Evolutionary conservation across 169 alveolate genomes (phyloP).

Genomic region (Besnoitia besnoiti): DNA sequence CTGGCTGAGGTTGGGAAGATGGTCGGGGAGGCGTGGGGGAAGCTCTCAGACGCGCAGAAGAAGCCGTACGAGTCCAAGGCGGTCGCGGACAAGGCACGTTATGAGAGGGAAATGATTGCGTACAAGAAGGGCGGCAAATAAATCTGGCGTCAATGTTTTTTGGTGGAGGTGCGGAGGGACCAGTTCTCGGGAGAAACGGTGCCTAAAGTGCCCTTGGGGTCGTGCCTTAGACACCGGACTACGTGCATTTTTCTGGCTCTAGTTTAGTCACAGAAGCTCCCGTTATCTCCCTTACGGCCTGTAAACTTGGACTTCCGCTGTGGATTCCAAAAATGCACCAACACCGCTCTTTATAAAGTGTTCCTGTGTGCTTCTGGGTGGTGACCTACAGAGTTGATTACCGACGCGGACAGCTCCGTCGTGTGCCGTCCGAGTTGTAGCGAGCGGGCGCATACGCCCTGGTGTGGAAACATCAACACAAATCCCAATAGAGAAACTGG

Average conservation of each 20-base stretch:
- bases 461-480: background rate
- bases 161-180: background rate
- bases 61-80: slow-evolving; percentile 90
- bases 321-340: background rate
- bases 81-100: slow-evolving; percentile 86
- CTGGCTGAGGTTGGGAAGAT: slow-evolving; percentile 90
- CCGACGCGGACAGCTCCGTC: background rate
- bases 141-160: background rate
- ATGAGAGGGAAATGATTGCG: slow-evolving; percentile 86
- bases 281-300: background rate
- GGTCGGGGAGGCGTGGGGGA: slow-evolving; percentile 92
- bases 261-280: background rate
- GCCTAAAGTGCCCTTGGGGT: background rate
- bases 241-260: background rate
- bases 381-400: background rate
- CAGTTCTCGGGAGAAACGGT: background rate
- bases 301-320: slow-evolving; percentile 2
- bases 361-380: background rate
- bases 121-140: slow-evolving; percentile 62
- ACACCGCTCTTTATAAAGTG: background rate
- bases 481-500: background rate
- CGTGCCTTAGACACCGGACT: background rate
- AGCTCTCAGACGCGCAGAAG: slow-evolving; percentile 83
- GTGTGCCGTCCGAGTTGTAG: background rate
- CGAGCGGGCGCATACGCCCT: background rate